Percentiles rank a stretch among this genome's conserved stretches.
Conservation (phyloP, 768 basidiomycete genomes). For the Symmetrospora coprosmae region DNA sequence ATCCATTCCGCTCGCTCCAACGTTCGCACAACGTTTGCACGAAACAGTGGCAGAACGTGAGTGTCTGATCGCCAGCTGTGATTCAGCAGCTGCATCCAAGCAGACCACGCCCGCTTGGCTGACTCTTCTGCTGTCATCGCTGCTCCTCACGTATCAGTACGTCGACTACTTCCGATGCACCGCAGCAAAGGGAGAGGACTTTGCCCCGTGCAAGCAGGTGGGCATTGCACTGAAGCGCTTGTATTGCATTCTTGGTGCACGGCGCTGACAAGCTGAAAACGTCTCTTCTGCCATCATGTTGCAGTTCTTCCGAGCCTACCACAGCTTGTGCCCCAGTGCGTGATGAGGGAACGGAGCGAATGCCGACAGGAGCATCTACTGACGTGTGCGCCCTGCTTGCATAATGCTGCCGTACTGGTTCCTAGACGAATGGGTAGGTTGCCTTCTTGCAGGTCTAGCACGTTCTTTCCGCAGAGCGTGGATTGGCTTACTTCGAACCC, state of each 20-base stretch:
- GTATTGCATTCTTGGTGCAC: not conserved
- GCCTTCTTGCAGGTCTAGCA: not conserved
- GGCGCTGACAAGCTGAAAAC: not conserved
- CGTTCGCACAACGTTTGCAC: conserved; percentile 19
- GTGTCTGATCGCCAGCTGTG: not conserved
- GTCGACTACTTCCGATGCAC: conserved; percentile 90
- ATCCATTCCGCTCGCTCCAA: not conserved
- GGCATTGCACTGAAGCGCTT: too few species aligned
- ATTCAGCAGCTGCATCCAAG: too few species aligned
- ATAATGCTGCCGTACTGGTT: conserved; percentile 5
- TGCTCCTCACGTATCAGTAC: too few species aligned
- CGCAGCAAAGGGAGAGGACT: conserved; percentile 92
- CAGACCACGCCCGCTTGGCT: not conserved
- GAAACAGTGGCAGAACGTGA: conserved; percentile 15
- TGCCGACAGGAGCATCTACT: not conserved
- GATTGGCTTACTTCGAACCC: not conserved
- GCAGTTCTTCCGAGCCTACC: conserved; percentile 76
- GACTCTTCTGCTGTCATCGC: conserved; percentile 47
- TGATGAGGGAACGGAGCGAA: not conserved
- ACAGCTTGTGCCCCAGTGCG: conserved; percentile 90
- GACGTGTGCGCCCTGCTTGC: not conserved
- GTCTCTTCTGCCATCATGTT: too few species aligned
- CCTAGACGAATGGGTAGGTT: conserved; percentile 76
- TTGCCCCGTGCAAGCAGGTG: conserved; percentile 84
- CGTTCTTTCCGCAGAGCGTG: not conserved